Conservation (phyloP, 1,139 yeast species). For the Suhomyces ambrosiae region DNA sequence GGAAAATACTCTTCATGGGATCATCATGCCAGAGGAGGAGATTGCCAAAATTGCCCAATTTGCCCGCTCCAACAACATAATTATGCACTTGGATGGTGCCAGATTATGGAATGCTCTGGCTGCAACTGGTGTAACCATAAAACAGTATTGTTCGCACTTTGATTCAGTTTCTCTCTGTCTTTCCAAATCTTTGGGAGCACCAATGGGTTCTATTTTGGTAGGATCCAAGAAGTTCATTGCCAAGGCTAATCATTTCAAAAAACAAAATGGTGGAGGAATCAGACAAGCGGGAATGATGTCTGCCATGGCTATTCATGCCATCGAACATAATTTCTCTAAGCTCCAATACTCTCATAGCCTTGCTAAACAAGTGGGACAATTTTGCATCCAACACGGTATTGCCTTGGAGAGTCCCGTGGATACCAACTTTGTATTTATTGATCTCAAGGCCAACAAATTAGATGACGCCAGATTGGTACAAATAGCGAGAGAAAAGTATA, state of each 20-base stretch:
- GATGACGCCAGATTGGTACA: constrained; percentile 54
- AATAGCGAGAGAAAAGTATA: constrained; percentile 56
- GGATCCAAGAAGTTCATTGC: constrained; percentile 33
- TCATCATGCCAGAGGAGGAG: constrained; percentile 46
- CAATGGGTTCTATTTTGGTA: constrained; percentile 48
- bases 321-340: constrained; percentile 40
- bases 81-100: constrained; percentile 50
- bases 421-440: constrained; percentile 47
- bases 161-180: constrained; percentile 50
- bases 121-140: constrained; percentile 41
- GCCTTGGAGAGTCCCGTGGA: constrained; percentile 42
- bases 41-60: constrained; percentile 41
- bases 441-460: constrained; percentile 36
- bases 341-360: constrained; percentile 59
- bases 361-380: constrained; percentile 67
- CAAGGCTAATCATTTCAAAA: constrained; percentile 50
- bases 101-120: constrained; percentile 50
- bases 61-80: constrained; percentile 36
- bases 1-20: constrained; percentile 51
- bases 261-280: constrained; percentile 52
- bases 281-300: constrained; percentile 49
- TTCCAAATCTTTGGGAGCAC: constrained; percentile 50
- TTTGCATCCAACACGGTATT: constrained; percentile 54
- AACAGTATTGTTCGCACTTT: constrained; percentile 42
- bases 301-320: constrained; percentile 44